Percentiles rank a stretch among this genome's conserved stretches.
Evolutionary conservation across 805 yeast genomes (phyloP).

Genomic region (Yarrowia keelungensis): DNA sequence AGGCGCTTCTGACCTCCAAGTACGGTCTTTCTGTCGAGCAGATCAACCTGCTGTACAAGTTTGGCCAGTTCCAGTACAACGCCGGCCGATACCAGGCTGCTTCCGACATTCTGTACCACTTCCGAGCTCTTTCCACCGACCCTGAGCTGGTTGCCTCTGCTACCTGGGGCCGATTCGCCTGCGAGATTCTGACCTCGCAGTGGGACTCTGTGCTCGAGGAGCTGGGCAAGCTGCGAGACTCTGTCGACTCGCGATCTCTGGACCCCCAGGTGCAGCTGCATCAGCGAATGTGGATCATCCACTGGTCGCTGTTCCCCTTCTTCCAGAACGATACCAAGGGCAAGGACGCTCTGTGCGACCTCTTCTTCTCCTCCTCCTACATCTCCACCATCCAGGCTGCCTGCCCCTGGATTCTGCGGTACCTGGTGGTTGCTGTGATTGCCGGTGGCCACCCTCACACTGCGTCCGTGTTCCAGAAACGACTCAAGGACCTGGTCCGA

Average conservation of each 20-base stretch:
- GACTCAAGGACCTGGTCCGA: slow-evolving; percentile 63
- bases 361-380: slow-evolving; percentile 65
- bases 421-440: slow-evolving; percentile 66
- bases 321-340: slow-evolving; percentile 60
- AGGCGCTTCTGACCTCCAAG: slow-evolving; percentile 55
- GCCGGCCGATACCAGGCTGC: slow-evolving; percentile 69
- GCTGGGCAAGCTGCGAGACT: slow-evolving; percentile 61
- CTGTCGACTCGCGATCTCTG: slow-evolving; percentile 62
- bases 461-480: slow-evolving; percentile 56
- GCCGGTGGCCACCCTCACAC: slow-evolving; percentile 47
- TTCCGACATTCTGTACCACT: slow-evolving; percentile 63
- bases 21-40: slow-evolving; percentile 55
- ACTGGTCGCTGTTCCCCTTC: slow-evolving; percentile 71
- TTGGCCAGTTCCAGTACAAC: slow-evolving; percentile 68
- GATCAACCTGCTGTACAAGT: slow-evolving; percentile 61
- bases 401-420: slow-evolving; percentile 74
- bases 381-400: slow-evolving; percentile 72
- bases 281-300: slow-evolving; percentile 71
- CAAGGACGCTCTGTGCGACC: slow-evolving; percentile 60
- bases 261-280: slow-evolving; percentile 66
- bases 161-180: slow-evolving; percentile 74
- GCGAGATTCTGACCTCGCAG: slow-evolving; percentile 61
- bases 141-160: slow-evolving; percentile 60
- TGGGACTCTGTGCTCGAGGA: slow-evolving; percentile 63
- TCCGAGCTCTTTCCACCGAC: slow-evolving; percentile 62